phyloP scores from a whole-genome alignment of 352 stramenopile species.

The Pythium sukuiense region DNA sequence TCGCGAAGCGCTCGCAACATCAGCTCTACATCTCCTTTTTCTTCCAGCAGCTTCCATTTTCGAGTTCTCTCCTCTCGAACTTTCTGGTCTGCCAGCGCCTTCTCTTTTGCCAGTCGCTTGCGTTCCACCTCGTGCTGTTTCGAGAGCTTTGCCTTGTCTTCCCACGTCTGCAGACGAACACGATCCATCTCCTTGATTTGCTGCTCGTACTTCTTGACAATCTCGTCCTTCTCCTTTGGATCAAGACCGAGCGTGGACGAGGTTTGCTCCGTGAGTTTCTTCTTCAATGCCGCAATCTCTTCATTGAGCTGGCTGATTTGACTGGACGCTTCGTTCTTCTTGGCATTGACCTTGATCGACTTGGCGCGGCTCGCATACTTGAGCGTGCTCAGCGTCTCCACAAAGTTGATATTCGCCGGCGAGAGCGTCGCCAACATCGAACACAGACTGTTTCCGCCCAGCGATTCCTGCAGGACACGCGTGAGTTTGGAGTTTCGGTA shows the following conservation, averaged over 20 bases:
- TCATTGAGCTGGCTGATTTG: slow-evolving; percentile 91
- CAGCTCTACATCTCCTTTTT: slow-evolving; percentile 82
- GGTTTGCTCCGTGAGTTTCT: slow-evolving; percentile 83
- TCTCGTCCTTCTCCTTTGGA: slow-evolving; percentile 86
- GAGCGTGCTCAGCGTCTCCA: slow-evolving; percentile 95
- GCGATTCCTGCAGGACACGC: slow-evolving; percentile 89
- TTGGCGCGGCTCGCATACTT: slow-evolving; percentile 95
- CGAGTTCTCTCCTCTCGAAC: slow-evolving; percentile 78
- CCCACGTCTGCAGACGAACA: slow-evolving; percentile 84
- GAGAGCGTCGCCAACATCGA: slow-evolving; percentile 95
- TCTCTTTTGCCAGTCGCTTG: slow-evolving; percentile 77
- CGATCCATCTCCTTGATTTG: slow-evolving; percentile 91
- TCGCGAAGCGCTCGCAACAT: slow-evolving; percentile 76
- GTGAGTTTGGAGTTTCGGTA: slow-evolving; percentile 96
- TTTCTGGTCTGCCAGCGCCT: slow-evolving; percentile 73
- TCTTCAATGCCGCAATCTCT: slow-evolving; percentile 86
- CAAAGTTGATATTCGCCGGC: slow-evolving; percentile 93
- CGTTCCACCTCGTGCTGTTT: slow-evolving; percentile 87
- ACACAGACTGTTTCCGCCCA: slow-evolving; percentile 93
- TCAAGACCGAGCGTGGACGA: slow-evolving; percentile 61
- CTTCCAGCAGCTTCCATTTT: slow-evolving; percentile 84
- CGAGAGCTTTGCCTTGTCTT: slow-evolving; percentile 84
- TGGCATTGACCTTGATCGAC: slow-evolving; percentile 92
- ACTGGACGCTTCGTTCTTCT: slow-evolving; percentile 91
- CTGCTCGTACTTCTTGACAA: slow-evolving; percentile 84